Conservation (phyloP, 2,329 filamentous ascomycete genomes). For the Trichoderma atrobrunneum region DNA sequence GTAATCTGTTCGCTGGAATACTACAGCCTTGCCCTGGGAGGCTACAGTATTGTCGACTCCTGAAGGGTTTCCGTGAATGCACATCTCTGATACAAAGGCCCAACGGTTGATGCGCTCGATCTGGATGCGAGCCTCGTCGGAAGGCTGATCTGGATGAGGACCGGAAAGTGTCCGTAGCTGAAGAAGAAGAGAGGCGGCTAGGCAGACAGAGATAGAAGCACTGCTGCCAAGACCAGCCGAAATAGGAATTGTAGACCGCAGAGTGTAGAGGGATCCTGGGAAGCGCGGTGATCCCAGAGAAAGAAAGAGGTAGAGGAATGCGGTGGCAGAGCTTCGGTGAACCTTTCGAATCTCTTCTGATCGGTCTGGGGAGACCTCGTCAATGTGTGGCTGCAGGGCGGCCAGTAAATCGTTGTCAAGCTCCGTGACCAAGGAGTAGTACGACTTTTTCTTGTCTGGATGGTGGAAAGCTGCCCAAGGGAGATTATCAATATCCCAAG, state of each 20-base stretch:
- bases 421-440: conserved; percentile 82
- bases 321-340: conserved; percentile 74
- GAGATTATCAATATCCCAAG: conserved; percentile 89
- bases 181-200: conserved; percentile 77
- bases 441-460: conserved; percentile 86
- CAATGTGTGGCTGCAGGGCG: conserved; percentile 77
- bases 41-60: conserved; percentile 97
- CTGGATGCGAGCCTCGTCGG: conserved; percentile 82
- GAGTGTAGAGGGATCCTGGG: conserved; percentile 79
- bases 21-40: conserved; percentile 87
- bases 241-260: conserved; percentile 92
- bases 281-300: conserved; percentile 78
- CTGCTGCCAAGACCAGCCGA: conserved; percentile 89
- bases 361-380: conserved; percentile 63
- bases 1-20: conserved; percentile 82
- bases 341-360: conserved; percentile 75
- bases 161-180: conserved; percentile 86
- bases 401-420: conserved; percentile 80
- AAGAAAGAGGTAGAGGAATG: conserved; percentile 91
- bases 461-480: conserved; percentile 82
- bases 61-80: conserved; percentile 94
- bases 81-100: conserved; percentile 96
- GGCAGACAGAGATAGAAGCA: conserved; percentile 88
- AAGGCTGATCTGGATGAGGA: conserved; percentile 86
- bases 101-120: conserved; percentile 95